These are phyloP conservation scores for Pseudohalonectria lignicola DNA, from an alignment of 2,329 filamentous ascomycete species.

Conservation along the genomic window DNA sequence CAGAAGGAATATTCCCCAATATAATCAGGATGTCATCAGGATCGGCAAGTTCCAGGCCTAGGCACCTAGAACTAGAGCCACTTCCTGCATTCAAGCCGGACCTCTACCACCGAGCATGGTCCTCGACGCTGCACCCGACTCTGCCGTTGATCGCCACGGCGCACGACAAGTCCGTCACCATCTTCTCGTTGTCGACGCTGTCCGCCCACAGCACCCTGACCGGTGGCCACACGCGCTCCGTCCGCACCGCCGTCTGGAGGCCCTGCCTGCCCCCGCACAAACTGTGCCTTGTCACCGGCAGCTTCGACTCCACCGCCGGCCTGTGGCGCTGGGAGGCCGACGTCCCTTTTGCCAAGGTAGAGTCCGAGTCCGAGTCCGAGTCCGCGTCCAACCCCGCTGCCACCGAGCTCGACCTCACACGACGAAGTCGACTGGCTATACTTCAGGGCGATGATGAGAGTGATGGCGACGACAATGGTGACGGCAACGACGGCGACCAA, in stretches of 20 bases:
- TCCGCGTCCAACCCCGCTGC: conserved; percentile 11
- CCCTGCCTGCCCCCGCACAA: conserved; percentile 50
- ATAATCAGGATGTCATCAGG: too few species aligned
- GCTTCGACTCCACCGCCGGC: conserved; percentile 87
- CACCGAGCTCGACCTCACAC: conserved; percentile 4
- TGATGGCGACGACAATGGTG: conserved; percentile 13
- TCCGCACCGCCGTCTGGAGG: conserved; percentile 85
- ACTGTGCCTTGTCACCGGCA: conserved; percentile 79
- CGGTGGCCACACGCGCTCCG: conserved; percentile 81
- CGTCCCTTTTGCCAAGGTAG: conserved; percentile 12
- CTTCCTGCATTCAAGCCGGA: conserved; percentile 42
- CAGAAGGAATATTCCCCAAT: too few species aligned
- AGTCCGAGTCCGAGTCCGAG: conserved; percentile 5
- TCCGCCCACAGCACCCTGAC: conserved; percentile 68
- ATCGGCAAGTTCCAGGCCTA: too few species aligned
- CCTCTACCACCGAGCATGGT: conserved; percentile 69
- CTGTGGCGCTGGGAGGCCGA: conserved; percentile 61
- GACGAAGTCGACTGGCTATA: conserved; percentile 10
- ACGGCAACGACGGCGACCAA: conserved; percentile 44
- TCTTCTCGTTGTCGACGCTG: conserved; percentile 80
- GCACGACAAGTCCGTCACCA: conserved; percentile 74
- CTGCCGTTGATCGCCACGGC: conserved; percentile 83
- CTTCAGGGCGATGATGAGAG: conserved; percentile 9
- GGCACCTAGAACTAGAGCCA: too few species aligned
- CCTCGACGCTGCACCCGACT: conserved; percentile 71